Base-by-base conservation (phyloP, 352 stramenopile species). In the Blastocystis hominis region DNA sequence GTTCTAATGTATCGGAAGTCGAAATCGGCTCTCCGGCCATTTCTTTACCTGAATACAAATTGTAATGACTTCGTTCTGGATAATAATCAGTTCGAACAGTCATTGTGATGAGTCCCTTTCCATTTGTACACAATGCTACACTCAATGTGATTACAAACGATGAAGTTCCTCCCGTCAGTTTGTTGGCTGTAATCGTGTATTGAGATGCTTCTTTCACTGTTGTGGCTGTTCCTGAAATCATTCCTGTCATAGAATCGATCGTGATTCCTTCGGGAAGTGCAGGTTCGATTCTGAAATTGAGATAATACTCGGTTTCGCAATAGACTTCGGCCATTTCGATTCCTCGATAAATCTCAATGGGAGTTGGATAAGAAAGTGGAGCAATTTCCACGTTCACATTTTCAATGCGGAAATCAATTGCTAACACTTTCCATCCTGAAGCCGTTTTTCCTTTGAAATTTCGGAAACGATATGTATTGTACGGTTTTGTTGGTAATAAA, bases 281-380 rank as follows among this genome's bases (percentile, higher is more conserved):
- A 30, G 69, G 69, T 66, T 24, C 68, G 15, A 80, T 50, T 36
- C 10, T 50, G 40, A 50, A 72, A 34, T 47, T 15, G 10, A 42
- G 7, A 34, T 50, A 72, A 9, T 66, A 30, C 15, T 66, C 56
- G 6, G 30, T n/a, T n/a, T 2, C n/a, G 1, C 50, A 59, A 38
- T 62, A 80, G 42, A 64, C 70, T 47, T 80, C 70, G 13, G 46
- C 70, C 70, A 80, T 80, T 47, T 80, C 70, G 40, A 80, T 80
- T 6, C 55, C 38, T 34, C 55, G 59, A 13, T 44, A 80, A 10
- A 80, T 46, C 3, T 7, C 15, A 20, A 64, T 46, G 9, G 34
- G 44, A 5, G 46, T 13, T 17, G 72, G 36, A n/a, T 80, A 64
- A 40, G 10, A 47, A 9, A 75, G 3, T n/a, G 64, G 64, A n/a